A percentile compares a stretch with the other conserved stretches of the same genome.
phyloP scores from a whole-genome alignment of 1,284 basidiomycete genomes.

The Ceratorhiza oryzae-sativae region DNA sequence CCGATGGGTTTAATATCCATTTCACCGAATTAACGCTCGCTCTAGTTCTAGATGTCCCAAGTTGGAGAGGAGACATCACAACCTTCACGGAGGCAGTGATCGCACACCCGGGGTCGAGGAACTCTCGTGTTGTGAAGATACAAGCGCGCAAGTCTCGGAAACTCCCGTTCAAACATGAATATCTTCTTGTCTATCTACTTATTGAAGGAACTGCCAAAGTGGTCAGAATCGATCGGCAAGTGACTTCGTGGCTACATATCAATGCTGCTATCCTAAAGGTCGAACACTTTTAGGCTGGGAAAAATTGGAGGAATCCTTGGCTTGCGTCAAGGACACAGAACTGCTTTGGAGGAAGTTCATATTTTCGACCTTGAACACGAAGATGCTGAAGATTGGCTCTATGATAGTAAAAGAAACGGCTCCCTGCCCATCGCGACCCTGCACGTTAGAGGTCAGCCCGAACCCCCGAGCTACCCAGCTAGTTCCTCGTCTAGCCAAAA shows the following conservation, averaged over 20 bases:
- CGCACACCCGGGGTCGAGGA: conserved; percentile 16
- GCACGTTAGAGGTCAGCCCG: not conserved
- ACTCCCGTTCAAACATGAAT: conserved; percentile 21
- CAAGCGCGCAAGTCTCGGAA: conserved; percentile 18
- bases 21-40: not conserved
- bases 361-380: conserved; percentile 13
- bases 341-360: conserved; percentile 19
- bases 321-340: conserved; percentile 4
- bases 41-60: conserved; percentile 11
- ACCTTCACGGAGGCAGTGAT: conserved; percentile 14
- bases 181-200: not conserved
- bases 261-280: not conserved
- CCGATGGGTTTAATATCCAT: too few species aligned
- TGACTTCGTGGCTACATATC: too few species aligned
- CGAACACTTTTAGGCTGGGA: not conserved
- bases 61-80: conserved; percentile 6
- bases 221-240: conserved; percentile 11
- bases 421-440: conserved; percentile 12
- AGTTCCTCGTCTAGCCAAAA: not conserved
- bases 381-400: conserved; percentile 19
- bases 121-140: conserved; percentile 2
- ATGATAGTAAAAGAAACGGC: conserved; percentile 12
- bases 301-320: conserved; percentile 23
- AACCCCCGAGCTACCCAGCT: not conserved
- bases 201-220: conserved; percentile 10